A percentile compares a stretch with the other conserved stretches of the same genome.
phyloP scores from a whole-genome alignment of 352 stramenopile species.

The Phytophthora capsici region DNA sequence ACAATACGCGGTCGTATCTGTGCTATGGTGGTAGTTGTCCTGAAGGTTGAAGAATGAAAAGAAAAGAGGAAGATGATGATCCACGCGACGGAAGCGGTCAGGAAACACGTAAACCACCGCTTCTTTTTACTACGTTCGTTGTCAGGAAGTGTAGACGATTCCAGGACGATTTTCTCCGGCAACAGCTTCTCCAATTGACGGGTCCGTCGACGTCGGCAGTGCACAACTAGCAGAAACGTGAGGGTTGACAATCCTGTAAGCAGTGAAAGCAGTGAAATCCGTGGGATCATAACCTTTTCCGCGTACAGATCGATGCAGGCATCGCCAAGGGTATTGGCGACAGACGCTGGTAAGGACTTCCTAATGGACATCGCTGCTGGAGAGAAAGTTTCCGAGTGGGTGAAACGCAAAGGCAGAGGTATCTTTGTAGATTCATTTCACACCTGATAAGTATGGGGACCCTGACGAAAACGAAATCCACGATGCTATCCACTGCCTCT shows the following conservation, averaged over 20 bases:
- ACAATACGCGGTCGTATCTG: slow-evolving; percentile 47
- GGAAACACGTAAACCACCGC: slow-evolving; percentile 37
- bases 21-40: slow-evolving; percentile 9
- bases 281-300: slow-evolving; percentile 48
- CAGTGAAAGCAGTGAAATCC: slow-evolving; percentile 43
- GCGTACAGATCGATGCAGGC: slow-evolving; percentile 52
- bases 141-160: neutral
- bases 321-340: slow-evolving; percentile 11
- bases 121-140: slow-evolving; percentile 17
- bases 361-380: too few species aligned
- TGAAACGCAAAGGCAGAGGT: too few species aligned
- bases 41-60: slow-evolving; percentile 43
- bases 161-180: slow-evolving; percentile 23
- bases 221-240: slow-evolving; percentile 9
- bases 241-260: slow-evolving; percentile 23
- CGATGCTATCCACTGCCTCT: too few species aligned
- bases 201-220: slow-evolving; percentile 9
- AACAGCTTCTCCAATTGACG: slow-evolving; percentile 26
- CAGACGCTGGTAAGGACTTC: too few species aligned
- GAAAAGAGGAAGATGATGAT: slow-evolving; percentile 43
- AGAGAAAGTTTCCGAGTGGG: too few species aligned
- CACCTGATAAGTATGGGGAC: too few species aligned
- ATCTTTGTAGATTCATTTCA: too few species aligned
- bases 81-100: slow-evolving; percentile 40
- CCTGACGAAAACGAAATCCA: too few species aligned